These are phyloP conservation scores for Cryphonectria parasitica DNA, from an alignment of 2,329 filamentous ascomycete genomes.

Conservation along the genomic window DNA sequence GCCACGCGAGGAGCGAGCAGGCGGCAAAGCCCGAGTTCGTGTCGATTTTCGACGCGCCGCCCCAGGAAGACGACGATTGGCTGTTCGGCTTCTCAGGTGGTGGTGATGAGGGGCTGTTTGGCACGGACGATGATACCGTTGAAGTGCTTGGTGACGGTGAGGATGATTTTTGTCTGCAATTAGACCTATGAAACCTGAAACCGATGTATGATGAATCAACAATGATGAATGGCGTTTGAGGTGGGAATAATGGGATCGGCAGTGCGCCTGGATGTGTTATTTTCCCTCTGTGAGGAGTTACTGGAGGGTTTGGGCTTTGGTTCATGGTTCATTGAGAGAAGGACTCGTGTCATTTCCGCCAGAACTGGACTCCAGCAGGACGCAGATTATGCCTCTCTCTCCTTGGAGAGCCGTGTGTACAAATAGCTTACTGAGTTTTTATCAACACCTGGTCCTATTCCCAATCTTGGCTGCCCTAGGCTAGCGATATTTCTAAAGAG, in stretches of 20 bases:
- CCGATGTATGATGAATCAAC: neutral
- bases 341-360: neutral
- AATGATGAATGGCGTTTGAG: neutral
- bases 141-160: slow-evolving; percentile 2
- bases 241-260: neutral
- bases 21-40: slow-evolving; percentile 52
- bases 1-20: slow-evolving; percentile 41
- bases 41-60: slow-evolving; percentile 56
- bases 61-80: slow-evolving; percentile 49
- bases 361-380: neutral
- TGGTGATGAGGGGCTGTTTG: slow-evolving; percentile 55
- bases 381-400: neutral
- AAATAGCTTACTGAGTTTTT: neutral
- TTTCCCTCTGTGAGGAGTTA: neutral
- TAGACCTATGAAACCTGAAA: slow-evolving; percentile 10
- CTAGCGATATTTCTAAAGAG: neutral
- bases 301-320: neutral
- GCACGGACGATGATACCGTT: neutral
- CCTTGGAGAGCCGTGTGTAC: neutral
- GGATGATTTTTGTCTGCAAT: slow-evolving; percentile 18
- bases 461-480: slow-evolving; percentile 29
- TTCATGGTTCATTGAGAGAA: neutral
- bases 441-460: neutral
- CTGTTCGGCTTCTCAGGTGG: slow-evolving; percentile 41
- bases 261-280: slow-evolving; percentile 5